phyloP scores from a whole-genome alignment of 768 basidiomycete genomes.

The Exsudoporus frostii region DNA sequence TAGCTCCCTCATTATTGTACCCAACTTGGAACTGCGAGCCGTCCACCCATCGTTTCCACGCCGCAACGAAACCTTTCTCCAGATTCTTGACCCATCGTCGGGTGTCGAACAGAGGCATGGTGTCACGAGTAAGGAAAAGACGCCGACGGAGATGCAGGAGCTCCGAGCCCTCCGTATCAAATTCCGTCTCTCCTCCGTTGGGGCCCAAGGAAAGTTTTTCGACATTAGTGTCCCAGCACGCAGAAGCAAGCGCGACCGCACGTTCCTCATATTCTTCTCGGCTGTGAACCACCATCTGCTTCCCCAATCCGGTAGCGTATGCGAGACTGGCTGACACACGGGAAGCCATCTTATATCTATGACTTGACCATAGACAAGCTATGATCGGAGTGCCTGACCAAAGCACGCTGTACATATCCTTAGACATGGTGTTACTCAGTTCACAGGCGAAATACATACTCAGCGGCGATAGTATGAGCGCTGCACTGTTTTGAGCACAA shows the following conservation, averaged over 20 bases:
- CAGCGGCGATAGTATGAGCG: constrained; percentile 50
- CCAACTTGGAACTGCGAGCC: constrained; percentile 35
- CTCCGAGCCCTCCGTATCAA: constrained; percentile 26
- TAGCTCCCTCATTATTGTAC: constrained; percentile 31
- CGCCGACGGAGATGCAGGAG: constrained; percentile 39
- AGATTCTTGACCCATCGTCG: constrained; percentile 44
- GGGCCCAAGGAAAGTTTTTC: constrained; percentile 1
- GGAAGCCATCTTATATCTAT: constrained; percentile 48
- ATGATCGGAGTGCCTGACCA: constrained; percentile 52
- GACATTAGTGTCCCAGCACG: constrained; percentile 20
- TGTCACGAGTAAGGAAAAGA: constrained; percentile 41
- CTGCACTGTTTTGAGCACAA: constrained; percentile 37
- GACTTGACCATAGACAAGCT: constrained; percentile 43
- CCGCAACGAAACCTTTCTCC: constrained; percentile 42
- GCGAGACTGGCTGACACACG: constrained; percentile 49
- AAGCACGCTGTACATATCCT: constrained; percentile 36
- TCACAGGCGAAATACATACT: constrained; percentile 31
- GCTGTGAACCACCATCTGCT: constrained; percentile 44
- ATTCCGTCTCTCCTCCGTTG: neutral
- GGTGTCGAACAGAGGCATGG: constrained; percentile 49
- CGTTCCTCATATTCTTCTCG: constrained; percentile 45
- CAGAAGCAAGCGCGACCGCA: constrained; percentile 39
- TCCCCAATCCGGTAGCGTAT: constrained; percentile 45
- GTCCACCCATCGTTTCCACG: constrained; percentile 49
- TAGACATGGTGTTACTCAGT: neutral